Base-by-base conservation (phyloP, 1,139 yeast species). In the Scheffersomyces stambukii region DNA sequence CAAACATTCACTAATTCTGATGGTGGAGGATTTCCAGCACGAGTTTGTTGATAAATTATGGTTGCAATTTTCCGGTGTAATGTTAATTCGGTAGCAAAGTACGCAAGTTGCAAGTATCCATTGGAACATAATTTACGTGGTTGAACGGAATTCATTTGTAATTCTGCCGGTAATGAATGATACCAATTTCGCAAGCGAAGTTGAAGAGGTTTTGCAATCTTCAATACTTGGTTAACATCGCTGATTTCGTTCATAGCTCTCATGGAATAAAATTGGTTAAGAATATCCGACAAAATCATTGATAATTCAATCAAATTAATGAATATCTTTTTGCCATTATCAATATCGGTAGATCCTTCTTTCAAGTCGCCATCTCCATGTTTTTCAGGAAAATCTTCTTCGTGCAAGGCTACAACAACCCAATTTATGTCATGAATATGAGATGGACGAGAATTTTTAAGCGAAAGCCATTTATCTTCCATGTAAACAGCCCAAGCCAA, bases 401-500 rank as follows among this genome's bases (percentile, higher is more conserved):
- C 81, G 1, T 70, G 59, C 15, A 84, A 64, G 23, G 73, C 64
- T 27, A 69, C 64, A 1, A 82, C 86, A 19, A 77, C 58, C 91
- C 93, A 83, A 48, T 82, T 81, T 32, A 64, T 57, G 8, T 77
- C 78, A 33, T 75, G 61, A 5, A 75, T 69, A 55, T 85, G 95
- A 0, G 94, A 78, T 1, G 94, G 93, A 26, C 95, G 62, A 0
- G 89, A 74, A 47, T 85, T 91, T 35, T 77, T 74, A 24, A 86
- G 57, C 1, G 94, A 64, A 4, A 81, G 65, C 96, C 96, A 88
- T 50, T 86, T 85, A 46, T 85, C 95, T 53, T 85, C 94, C 33
- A 82, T 64, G 66, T 77, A 86, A 2, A 85, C 93, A 0, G 96
- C 95, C 96, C 96, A 88, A 0, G 95, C 95, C 29, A 88, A 57